Conservation (phyloP, 345 rosid genomes). For the Aquilaria malaccensis region DNA sequence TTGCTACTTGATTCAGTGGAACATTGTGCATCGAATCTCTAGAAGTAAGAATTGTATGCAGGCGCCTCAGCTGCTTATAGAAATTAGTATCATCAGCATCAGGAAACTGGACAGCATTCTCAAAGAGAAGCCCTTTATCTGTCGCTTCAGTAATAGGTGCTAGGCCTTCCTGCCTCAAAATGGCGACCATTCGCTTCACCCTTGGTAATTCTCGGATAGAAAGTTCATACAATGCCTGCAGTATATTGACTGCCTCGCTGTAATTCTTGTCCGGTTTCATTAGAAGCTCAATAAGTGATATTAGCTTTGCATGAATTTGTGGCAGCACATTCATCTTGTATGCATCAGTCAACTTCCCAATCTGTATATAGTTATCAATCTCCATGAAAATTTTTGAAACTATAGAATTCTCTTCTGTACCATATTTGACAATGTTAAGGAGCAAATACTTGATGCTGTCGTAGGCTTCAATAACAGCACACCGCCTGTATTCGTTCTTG, state of each 20-base stretch:
- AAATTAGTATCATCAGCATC: conserved; percentile 49
- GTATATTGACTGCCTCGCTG: conserved; percentile 48
- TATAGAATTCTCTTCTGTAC: conserved; percentile 59
- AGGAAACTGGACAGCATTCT: conserved; percentile 60
- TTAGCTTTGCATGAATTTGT: conserved; percentile 54
- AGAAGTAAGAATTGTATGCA: conserved; percentile 68
- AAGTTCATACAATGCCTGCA: conserved; percentile 83
- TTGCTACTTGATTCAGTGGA: conserved; percentile 76
- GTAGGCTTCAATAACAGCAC: conserved; percentile 86
- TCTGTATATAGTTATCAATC: conserved; percentile 42
- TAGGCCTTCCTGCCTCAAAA: conserved; percentile 55
- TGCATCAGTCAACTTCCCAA: conserved; percentile 32
- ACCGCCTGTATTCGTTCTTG: conserved; percentile 73
- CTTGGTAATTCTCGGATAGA: conserved; percentile 54
- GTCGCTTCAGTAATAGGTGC: conserved; percentile 36
- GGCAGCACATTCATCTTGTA: conserved; percentile 41
- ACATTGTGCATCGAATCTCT: conserved; percentile 80
- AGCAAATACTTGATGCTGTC: conserved; percentile 73
- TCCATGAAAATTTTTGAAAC: conserved; percentile 39
- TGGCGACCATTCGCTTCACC: conserved; percentile 19
- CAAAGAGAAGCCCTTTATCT: conserved; percentile 65
- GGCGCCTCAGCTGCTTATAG: conserved; percentile 61
- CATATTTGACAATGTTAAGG: conserved; percentile 36
- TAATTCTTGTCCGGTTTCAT: conserved; percentile 42
- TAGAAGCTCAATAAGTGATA: conserved; percentile 58